Conservation (phyloP, 2,329 filamentous ascomycete genomes). For the Lachnellula cervina region DNA sequence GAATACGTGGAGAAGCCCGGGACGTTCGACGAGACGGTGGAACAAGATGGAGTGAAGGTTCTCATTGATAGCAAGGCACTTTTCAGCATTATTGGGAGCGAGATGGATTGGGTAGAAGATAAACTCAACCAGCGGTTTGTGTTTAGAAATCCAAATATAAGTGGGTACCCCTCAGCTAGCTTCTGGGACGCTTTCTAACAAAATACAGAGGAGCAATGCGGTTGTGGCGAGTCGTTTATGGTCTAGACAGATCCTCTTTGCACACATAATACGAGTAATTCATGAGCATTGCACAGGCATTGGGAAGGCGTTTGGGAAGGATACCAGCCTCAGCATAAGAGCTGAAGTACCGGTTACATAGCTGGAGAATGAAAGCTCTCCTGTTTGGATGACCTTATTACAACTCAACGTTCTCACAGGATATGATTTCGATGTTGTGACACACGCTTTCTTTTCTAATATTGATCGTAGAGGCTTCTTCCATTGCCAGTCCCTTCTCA, state of each 20-base stretch:
- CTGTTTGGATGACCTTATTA: neutral
- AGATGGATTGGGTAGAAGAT: slow-evolving; percentile 99
- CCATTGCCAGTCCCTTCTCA: neutral
- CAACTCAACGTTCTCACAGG: neutral
- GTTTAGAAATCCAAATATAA: slow-evolving; percentile 97
- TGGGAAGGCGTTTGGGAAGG: slow-evolving; percentile 26
- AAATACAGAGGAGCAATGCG: slow-evolving; percentile 79
- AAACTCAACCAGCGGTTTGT: slow-evolving; percentile 89
- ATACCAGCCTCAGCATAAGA: slow-evolving; percentile 23
- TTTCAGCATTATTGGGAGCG: slow-evolving; percentile 95
- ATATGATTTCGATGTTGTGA: neutral
- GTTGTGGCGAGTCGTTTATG: slow-evolving; percentile 96
- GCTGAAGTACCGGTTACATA: slow-evolving; percentile 9
- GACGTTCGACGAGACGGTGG: slow-evolving; percentile 83
- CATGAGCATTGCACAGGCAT: slow-evolving; percentile 25
- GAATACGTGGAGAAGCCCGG: slow-evolving; percentile 93
- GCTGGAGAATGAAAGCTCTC: slow-evolving; percentile 8
- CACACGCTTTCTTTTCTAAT: neutral
- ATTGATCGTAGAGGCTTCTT: neutral
- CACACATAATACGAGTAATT: slow-evolving; percentile 5
- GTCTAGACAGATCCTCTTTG: slow-evolving; percentile 41
- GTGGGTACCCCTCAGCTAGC: slow-evolving; percentile 51
- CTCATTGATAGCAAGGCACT: slow-evolving; percentile 95
- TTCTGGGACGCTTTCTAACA: slow-evolving; percentile 28
- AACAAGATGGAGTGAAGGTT: slow-evolving; percentile 94